Evolutionary conservation across 2,329 filamentous ascomycete genomes (phyloP), one percentile per base, ranked within the genome.

Genomic region (Scedosporium dehoogii): DNA sequence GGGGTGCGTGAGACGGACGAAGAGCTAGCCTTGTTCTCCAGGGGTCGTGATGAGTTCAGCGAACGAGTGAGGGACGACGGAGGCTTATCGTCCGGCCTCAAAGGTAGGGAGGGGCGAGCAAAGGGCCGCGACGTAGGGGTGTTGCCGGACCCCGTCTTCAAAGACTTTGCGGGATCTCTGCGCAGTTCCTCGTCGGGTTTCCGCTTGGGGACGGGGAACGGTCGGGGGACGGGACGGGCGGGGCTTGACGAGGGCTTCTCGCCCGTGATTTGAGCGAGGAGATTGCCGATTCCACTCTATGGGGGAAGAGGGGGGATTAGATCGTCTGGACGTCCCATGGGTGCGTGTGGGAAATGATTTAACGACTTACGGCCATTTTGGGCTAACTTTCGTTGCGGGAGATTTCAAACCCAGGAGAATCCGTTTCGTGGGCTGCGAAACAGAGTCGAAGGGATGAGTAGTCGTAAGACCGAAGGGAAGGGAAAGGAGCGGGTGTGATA

Each of bases 191-290:
- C 76, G 42, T 82, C 80, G 58, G 83, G 80, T 69, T 86, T 87
- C 66, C 85, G 79, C 72, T 87, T 87, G 44, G 75, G 71, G 29
- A 72, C 60, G 12, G 68, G 65, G 38, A 64, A 69, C 5, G 68
- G 63, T 62, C 70, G 69, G 21, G 65, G 64, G 16, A 70, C 64
- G 41, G 70, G 68, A 6, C 74, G 67, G 16, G 74, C 67, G 53
- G 74, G 63, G 59, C 69, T 68, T 55, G 70, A 68, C 14, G 78
- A 68, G 67, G 77, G 73, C 70, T 80, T 77, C 65, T 79, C 78
- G 69, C 84, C 85, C 66, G 77, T 82, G 66, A 88, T 87, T 70
- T 84, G 81, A 66, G 83, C 85, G 41, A 85, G 77, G n/a, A 85
- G 74, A 66, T 85, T 81, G 64, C 78, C 74, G 67, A 85, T 84